Conservation (phyloP, 2,329 filamentous ascomycete genomes). For the Cladosporium sp. region DNA sequence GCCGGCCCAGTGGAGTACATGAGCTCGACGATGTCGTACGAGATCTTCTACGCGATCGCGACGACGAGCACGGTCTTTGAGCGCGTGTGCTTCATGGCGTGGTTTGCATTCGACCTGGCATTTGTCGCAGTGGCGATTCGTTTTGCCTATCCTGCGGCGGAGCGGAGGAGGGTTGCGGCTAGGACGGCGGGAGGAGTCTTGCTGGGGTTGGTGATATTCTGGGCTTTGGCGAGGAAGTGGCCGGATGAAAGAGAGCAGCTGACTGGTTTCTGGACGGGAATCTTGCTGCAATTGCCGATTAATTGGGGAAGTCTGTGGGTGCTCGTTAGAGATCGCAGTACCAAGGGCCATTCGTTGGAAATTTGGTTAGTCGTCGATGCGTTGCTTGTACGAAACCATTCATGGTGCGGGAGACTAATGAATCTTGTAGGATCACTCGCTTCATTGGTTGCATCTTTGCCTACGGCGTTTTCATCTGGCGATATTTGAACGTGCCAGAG, state of each 20-base stretch:
- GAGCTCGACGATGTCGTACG: conserved; percentile 35
- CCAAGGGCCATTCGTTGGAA: conserved; percentile 37
- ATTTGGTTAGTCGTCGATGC: conserved; percentile 32
- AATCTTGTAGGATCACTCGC: conserved; percentile 32
- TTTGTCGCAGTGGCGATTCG: conserved; percentile 33
- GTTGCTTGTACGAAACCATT: background rate
- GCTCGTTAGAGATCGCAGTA: conserved; percentile 30
- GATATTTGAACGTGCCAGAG: conserved; percentile 36
- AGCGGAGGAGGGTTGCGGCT: conserved; percentile 22
- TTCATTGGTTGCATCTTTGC: conserved; percentile 38
- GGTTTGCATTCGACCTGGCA: conserved; percentile 35
- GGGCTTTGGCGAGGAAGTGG: conserved; percentile 26
- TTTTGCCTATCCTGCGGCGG: conserved; percentile 25
- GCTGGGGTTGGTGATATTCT: conserved; percentile 29
- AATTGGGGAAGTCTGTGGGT: conserved; percentile 33
- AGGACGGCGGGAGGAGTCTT: conserved; percentile 28
- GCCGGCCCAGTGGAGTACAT: conserved; percentile 30
- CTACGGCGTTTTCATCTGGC: conserved; percentile 37
- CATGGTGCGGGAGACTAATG: too few relatives aligned
- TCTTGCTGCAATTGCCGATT: conserved; percentile 36
- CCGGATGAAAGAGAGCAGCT: conserved; percentile 38
- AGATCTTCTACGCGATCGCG: conserved; percentile 37
- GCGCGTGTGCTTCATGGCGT: conserved; percentile 33
- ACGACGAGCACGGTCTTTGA: conserved; percentile 35
- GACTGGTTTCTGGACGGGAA: conserved; percentile 39